These are phyloP conservation scores for Perkinsela sp. DNA, from an alignment of 208 protist species.

Conservation along the genomic window DNA sequence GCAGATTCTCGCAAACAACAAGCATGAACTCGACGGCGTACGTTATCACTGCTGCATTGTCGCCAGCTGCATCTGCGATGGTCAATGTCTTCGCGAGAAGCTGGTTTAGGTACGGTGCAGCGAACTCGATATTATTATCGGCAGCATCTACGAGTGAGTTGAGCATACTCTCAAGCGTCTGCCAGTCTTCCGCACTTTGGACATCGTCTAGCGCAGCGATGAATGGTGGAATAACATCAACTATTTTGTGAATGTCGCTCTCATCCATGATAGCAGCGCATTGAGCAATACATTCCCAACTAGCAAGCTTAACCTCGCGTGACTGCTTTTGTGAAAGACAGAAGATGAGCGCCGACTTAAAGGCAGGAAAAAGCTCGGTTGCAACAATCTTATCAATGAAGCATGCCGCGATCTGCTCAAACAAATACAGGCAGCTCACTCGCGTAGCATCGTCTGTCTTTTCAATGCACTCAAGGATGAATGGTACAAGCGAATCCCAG, in stretches of 20 bases:
- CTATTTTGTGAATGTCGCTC: neutral
- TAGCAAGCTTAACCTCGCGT: neutral
- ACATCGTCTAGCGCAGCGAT: neutral
- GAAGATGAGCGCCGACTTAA: neutral
- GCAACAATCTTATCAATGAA: slow-evolving; percentile 1
- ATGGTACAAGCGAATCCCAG: neutral
- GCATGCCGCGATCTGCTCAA: neutral
- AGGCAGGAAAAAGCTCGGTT: neutral
- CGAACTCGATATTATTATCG: neutral
- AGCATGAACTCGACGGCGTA: slow-evolving; percentile 28
- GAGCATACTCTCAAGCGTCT: neutral
- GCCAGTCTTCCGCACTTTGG: neutral
- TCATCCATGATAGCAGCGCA: neutral
- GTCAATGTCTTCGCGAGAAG: neutral
- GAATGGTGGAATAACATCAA: neutral
- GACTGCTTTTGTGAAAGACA: neutral
- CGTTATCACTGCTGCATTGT: neutral
- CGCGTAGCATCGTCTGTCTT: neutral
- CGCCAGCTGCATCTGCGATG: neutral
- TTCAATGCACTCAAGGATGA: neutral
- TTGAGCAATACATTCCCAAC: neutral
- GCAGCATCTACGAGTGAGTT: neutral
- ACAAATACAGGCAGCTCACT: neutral
- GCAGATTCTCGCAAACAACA: slow-evolving; percentile 33
- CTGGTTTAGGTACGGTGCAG: neutral